Conservation (phyloP, 169 alveolate genomes). For the Cyclospora cayetanensis region DNA sequence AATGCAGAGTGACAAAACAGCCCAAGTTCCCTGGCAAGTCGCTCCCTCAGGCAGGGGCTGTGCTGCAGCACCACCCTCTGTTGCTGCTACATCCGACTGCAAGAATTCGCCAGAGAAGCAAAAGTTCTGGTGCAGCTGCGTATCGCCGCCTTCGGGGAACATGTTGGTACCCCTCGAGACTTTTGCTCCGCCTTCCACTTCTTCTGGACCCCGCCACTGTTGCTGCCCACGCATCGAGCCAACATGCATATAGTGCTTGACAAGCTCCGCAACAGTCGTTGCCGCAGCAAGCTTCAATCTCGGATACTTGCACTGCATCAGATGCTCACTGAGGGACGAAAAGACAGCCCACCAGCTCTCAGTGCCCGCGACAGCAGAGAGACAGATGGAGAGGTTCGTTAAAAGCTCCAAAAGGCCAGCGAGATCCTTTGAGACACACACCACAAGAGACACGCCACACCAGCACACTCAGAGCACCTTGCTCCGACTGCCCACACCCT, state of each 20-base stretch:
- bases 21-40: constrained; percentile 39
- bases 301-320: constrained; percentile 39
- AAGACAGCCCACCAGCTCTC: constrained; percentile 45
- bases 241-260: constrained; percentile 48
- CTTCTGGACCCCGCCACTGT: neutral
- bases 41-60: neutral
- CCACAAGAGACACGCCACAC: neutral
- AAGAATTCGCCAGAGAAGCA: neutral
- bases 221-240: neutral
- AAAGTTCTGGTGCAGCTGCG: constrained; percentile 26
- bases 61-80: neutral
- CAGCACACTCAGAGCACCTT: neutral
- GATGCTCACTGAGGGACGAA: constrained; percentile 1
- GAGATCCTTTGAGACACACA: neutral
- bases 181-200: neutral
- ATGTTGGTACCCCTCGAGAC: too few relatives aligned
- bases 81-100: neutral
- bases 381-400: constrained; percentile 13
- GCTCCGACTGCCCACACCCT: too few relatives aligned
- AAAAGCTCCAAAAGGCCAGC: neutral
- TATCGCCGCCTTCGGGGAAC: constrained; percentile 54
- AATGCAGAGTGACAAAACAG: constrained; percentile 18
- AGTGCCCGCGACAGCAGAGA: constrained; percentile 54
- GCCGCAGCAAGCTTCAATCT: constrained; percentile 67
- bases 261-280: constrained; percentile 44